Evolutionary conservation across 352 stramenopile species (phyloP), one percentile per base, ranked within the genome.

Genomic region (Thraustochytrium sp.): DNA sequence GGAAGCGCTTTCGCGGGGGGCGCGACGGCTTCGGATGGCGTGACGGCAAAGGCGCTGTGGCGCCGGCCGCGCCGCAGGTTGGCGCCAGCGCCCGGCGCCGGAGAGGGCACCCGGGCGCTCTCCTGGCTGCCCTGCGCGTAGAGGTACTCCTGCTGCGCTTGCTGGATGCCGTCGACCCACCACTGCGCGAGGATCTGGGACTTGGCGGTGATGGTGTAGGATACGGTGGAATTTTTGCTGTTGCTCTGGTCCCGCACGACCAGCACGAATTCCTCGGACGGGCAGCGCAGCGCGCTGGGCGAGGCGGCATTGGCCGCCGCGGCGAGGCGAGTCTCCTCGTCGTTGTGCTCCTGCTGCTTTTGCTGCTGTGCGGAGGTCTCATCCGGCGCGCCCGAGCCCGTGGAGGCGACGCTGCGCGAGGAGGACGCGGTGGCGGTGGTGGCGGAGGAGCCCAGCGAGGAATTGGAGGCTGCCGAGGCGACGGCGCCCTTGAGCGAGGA

Each of bases 141-240:
- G 11, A 72, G 26, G 36, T 72, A 72, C 8, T 11, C 59, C 2
- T 72, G 59, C 3, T 72, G 59, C 16, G 59, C 59, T 31, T 55
- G 18, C 40, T 72, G 59, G 18, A 72, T 72, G 26, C 59, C 59
- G 26, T 72, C 59, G 59, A 72, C 59, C 59, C 59, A 72, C 59
- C 59, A 72, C 59, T 72, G 59, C 16, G 59, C 59, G 26, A 55
- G 42, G 4, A 5, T 49, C 26, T 72, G 59, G 5, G 59, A 42
- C 40, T 72, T 72, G 21, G 59, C 59, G 21, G 26, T 16, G 26
- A 72, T 72, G 59, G 42, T 31, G 3, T 72, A 72, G 1, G 59
- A 44, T 11, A 72, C 8, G 9, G 59, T 49, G 40, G 16, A 16
- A 1, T 72, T 72, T 72, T 21, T 31, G 40, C 40, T 72, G 23